A percentile compares a stretch with the other conserved stretches of the same genome.
phyloP scores from a whole-genome alignment of 805 yeast species.

The Debaryomyces hansenii region DNA sequence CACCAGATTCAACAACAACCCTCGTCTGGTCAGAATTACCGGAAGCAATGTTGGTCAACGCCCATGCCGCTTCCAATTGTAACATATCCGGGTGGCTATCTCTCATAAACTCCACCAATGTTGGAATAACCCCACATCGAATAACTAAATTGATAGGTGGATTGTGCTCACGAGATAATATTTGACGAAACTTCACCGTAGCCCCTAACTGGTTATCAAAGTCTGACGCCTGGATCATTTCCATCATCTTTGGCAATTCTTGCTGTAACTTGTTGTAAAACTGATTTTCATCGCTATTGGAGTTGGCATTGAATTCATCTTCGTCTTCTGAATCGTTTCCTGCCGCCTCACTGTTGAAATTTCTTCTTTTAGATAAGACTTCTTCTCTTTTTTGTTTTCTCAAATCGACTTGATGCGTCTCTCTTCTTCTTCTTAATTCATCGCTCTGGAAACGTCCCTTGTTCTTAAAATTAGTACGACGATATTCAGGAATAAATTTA shows the following conservation, averaged over 20 bases:
- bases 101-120: conserved; percentile 81
- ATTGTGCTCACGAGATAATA: conserved; percentile 87
- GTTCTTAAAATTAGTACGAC: conserved; percentile 94
- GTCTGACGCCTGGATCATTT: conserved; percentile 71
- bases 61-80: conserved; percentile 99
- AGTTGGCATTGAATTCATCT: conserved; percentile 39
- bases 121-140: conserved; percentile 90
- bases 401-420: conserved; percentile 93
- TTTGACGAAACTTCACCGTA: conserved; percentile 90
- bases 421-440: conserved; percentile 96
- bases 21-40: conserved; percentile 88
- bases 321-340: conserved; percentile 45
- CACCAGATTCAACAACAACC: conserved; percentile 89
- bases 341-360: conserved; percentile 47
- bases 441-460: conserved; percentile 92
- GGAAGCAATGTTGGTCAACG: conserved; percentile 96
- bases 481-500: conserved; percentile 94
- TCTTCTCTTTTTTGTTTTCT: conserved; percentile 97
- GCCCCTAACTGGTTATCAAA: conserved; percentile 82
- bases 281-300: conserved; percentile 48
- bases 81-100: conserved; percentile 74
- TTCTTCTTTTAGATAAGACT: conserved; percentile 89
- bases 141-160: conserved; percentile 96
- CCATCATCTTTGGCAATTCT: conserved; percentile 85
- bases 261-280: conserved; percentile 43